Conservation (phyloP, 208 protist genomes). For the Herpetomonas tarakana region DNA sequence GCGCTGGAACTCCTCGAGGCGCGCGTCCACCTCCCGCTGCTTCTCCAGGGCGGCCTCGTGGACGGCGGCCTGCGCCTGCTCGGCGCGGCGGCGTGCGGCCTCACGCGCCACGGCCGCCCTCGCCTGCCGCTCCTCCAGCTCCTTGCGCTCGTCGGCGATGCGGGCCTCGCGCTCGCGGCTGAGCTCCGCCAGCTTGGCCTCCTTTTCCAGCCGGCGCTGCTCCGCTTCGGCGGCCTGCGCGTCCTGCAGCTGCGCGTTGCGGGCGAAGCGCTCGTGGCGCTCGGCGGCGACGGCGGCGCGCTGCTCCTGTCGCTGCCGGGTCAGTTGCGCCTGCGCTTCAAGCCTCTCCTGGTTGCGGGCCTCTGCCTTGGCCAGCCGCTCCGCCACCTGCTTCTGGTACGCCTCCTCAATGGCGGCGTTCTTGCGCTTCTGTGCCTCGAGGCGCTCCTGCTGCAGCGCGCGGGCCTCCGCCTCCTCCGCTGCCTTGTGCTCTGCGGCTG, state of each 20-base stretch:
- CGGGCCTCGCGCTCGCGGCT: slow-evolving; percentile 28
- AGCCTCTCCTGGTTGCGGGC: slow-evolving; percentile 33
- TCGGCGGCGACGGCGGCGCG: slow-evolving; percentile 43
- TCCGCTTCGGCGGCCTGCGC: slow-evolving; percentile 29
- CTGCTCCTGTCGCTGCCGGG: slow-evolving; percentile 23
- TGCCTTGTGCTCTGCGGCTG: slow-evolving; percentile 28
- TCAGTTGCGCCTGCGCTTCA: slow-evolving; percentile 46
- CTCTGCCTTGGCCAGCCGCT: slow-evolving; percentile 51
- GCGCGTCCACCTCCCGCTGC: slow-evolving; percentile 52
- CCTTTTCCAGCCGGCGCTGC: slow-evolving; percentile 46
- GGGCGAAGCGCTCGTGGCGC: slow-evolving; percentile 51
- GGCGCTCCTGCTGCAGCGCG: slow-evolving; percentile 34
- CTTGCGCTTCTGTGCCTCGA: slow-evolving; percentile 44
- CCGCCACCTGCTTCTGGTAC: slow-evolving; percentile 37
- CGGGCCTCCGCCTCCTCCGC: slow-evolving; percentile 34
- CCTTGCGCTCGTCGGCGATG: slow-evolving; percentile 31
- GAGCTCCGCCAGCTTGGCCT: slow-evolving; percentile 39
- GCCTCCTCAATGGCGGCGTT: slow-evolving; percentile 41
- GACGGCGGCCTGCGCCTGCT: slow-evolving; percentile 38
- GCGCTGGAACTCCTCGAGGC: slow-evolving; percentile 39
- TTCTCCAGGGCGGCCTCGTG: slow-evolving; percentile 45
- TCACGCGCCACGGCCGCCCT: slow-evolving; percentile 40
- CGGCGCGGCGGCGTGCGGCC: slow-evolving; percentile 42
- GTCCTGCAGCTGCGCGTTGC: slow-evolving; percentile 38
- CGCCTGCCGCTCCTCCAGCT: slow-evolving; percentile 38